Percentiles rank a stretch among this genome's conserved stretches.
Evolutionary conservation across 2,329 filamentous ascomycete genomes (phyloP).

Genomic region (Hypoxylon sp.): DNA sequence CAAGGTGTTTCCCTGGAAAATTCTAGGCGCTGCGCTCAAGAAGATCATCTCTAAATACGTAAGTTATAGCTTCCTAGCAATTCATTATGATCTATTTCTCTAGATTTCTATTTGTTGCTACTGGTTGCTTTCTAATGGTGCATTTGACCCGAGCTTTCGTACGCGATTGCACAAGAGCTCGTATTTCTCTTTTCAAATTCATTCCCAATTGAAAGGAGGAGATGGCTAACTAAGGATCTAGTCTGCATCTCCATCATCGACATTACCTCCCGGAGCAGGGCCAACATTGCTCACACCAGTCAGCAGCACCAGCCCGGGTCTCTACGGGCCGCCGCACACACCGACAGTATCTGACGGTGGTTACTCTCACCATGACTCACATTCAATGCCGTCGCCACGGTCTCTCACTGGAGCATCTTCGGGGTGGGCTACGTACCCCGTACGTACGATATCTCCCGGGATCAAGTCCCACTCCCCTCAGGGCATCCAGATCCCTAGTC

Average conservation of each 20-base stretch:
- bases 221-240: conserved; percentile 39
- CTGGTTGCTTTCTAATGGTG: background rate
- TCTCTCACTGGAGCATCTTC: conserved; percentile 65
- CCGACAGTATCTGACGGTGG: conserved; percentile 59
- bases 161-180: background rate
- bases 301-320: conserved; percentile 54
- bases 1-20: conserved; percentile 98
- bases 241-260: conserved; percentile 52
- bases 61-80: conserved; percentile 38
- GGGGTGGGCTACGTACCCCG: conserved; percentile 65
- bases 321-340: conserved; percentile 56
- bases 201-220: background rate
- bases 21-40: conserved; percentile 87
- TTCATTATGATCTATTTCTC: background rate
- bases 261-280: conserved; percentile 47
- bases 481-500: conserved; percentile 56
- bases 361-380: conserved; percentile 61
- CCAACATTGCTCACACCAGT: conserved; percentile 54
- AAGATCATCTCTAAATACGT: conserved; percentile 98
- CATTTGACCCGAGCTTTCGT: background rate
- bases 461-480: conserved; percentile 59
- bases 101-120: conserved; percentile 14
- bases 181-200: background rate
- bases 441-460: conserved; percentile 63
- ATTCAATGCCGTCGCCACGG: conserved; percentile 67